Conservation (phyloP, 2,329 filamentous ascomycete genomes). For the Trichophyton benhamiae region DNA sequence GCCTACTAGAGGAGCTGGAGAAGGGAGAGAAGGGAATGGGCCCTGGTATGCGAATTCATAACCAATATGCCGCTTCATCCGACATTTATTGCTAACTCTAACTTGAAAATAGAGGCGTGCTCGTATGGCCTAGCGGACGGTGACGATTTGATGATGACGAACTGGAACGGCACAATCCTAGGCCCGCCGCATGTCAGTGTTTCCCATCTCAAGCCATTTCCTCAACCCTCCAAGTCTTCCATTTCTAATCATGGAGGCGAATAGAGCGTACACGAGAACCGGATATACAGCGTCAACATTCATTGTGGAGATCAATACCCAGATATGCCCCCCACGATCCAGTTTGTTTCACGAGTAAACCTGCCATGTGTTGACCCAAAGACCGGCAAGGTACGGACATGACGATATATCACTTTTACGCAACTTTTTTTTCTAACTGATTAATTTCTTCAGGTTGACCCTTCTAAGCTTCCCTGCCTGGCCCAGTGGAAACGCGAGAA, state of each 20-base stretch:
- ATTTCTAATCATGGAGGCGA: background rate
- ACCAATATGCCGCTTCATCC: background rate
- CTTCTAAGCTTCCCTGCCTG: slow-evolving; percentile 69
- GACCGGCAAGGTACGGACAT: slow-evolving; percentile 53
- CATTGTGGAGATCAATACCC: slow-evolving; percentile 86
- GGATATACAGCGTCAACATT: slow-evolving; percentile 97
- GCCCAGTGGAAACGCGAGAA: slow-evolving; percentile 84
- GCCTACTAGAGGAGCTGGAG: slow-evolving; percentile 91
- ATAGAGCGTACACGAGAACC: slow-evolving; percentile 91
- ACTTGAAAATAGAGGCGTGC: slow-evolving; percentile 59
- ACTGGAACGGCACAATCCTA: slow-evolving; percentile 97
- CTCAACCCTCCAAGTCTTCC: background rate
- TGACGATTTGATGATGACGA: slow-evolving; percentile 90
- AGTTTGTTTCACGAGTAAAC: slow-evolving; percentile 91
- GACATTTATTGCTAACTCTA: slow-evolving; percentile 2
- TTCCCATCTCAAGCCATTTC: background rate
- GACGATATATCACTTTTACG: background rate
- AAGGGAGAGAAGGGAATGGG: slow-evolving; percentile 97
- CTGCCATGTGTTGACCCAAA: slow-evolving; percentile 80
- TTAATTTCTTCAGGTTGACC: slow-evolving; percentile 52
- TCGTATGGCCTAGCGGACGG: slow-evolving; percentile 91
- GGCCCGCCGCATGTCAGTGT: slow-evolving; percentile 80
- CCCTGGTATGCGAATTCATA: slow-evolving; percentile 44
- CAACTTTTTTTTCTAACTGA: background rate
- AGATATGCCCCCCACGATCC: slow-evolving; percentile 73